These are phyloP conservation scores for Thelonectria blattea DNA, from an alignment of 2,329 filamentous ascomycete species.

Conservation along the genomic window DNA sequence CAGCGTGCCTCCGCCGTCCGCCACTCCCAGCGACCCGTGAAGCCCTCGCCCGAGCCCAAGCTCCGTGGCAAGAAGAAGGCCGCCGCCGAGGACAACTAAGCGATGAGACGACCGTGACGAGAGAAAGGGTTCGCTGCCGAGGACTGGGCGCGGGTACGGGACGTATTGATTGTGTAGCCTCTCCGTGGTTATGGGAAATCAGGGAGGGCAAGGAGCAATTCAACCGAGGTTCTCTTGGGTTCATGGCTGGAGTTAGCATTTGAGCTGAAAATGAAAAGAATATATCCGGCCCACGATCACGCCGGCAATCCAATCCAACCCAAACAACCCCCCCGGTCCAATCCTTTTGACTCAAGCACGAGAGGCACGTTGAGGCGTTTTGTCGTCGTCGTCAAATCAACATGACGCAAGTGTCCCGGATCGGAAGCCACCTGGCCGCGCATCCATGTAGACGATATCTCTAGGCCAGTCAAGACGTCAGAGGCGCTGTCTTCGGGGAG, in stretches of 20 bases:
- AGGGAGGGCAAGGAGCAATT: conserved; percentile 31
- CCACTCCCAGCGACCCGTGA: conserved; percentile 77
- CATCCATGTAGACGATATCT: background rate
- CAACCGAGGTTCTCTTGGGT: conserved; percentile 37
- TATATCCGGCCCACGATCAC: conserved; percentile 32
- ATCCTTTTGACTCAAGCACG: background rate
- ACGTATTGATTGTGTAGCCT: conserved; percentile 30
- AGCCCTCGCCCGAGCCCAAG: conserved; percentile 77
- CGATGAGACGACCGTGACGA: conserved; percentile 26
- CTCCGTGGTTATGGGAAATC: conserved; percentile 30
- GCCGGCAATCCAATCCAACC: conserved; percentile 33
- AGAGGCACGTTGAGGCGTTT: no score
- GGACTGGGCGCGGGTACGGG: conserved; percentile 20
- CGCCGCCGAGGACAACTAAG: conserved; percentile 50
- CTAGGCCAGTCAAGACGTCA: background rate
- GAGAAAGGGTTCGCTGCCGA: conserved; percentile 16
- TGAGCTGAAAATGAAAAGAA: conserved; percentile 40
- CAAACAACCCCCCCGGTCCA: conserved; percentile 2
- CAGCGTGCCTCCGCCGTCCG: conserved; percentile 87
- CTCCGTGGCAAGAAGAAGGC: conserved; percentile 78
- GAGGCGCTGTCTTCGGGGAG: conserved; percentile 8
- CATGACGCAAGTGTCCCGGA: background rate
- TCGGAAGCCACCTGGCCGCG: background rate
- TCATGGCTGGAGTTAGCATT: conserved; percentile 38
- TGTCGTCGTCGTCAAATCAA: conserved; percentile 2